Conservation (phyloP, 106 monocot species). For the Allium sativum region DNA sequence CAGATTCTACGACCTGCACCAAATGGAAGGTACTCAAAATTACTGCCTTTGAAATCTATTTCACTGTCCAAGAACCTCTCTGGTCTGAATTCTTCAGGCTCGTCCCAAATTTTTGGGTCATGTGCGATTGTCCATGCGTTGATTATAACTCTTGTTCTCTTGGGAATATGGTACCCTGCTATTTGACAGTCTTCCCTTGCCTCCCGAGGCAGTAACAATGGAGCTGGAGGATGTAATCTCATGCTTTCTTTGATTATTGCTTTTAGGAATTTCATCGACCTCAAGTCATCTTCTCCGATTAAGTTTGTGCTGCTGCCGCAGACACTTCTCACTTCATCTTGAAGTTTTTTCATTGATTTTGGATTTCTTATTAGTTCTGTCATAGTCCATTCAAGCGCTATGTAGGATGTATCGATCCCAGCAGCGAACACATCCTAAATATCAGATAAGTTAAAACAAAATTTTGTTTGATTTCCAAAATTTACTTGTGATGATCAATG, state of each 20-base stretch:
- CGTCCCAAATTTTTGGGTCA: neutral
- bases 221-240: neutral
- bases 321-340: neutral
- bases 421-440: conserved; percentile 1
- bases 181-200: neutral
- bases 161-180: neutral
- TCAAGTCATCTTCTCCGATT: neutral
- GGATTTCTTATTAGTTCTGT: neutral
- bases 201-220: neutral
- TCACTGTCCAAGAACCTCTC: neutral
- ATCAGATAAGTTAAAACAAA: too few species aligned
- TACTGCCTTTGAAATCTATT: neutral
- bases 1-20: conserved; percentile 15
- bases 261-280: neutral
- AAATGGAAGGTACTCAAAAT: conserved; percentile 5
- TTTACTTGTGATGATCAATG: too few species aligned
- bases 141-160: neutral
- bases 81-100: neutral
- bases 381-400: conserved; percentile 1
- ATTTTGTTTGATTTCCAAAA: too few species aligned
- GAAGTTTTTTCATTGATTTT: neutral
- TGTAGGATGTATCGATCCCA: neutral
- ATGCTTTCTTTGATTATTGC: neutral
- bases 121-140: neutral
- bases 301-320: too few species aligned